Base-by-base conservation (phyloP, 495 filamentous ascomycete species). In the Penicillium subrubescens region DNA sequence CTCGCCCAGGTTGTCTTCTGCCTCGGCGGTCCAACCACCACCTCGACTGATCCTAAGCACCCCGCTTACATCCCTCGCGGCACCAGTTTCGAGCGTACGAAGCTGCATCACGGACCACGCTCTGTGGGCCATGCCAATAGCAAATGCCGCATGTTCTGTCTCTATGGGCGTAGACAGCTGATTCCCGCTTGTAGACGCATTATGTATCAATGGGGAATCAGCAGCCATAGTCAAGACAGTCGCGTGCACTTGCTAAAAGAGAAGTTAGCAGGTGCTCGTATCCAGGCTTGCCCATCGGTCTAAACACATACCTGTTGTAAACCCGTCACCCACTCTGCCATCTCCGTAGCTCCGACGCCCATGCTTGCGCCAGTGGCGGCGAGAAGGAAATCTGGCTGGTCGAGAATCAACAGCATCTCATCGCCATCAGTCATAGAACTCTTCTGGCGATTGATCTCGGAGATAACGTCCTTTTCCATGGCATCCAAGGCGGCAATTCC, bases 21-120 rank as follows among this genome's bases (percentile, higher is more conserved):
- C 74, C 19, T 66, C 74, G 6, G 44, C 77, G 14, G 80, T 72
- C 67, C 72, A 79, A 29, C 78, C 83, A 57, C 80, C 82, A 7
- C 88, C 87, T 25, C 78, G 81, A 10, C 89, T 92, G 57, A 96
- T 84, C 67, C 94, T 84, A 59, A 97, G 65, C 39, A 97, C 91
- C 10, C 95, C 94, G 79, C 91, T 96, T 27, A 97, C 91, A 81
- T 98, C 94, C 74, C 83, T 89, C 57, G 94, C 95, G 17, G 87
- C 84, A 1, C 94, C 94, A 0, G 92, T 96, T 68, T 94, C 92
- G 62, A 98, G 75, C 63, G 85, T 82, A 51, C 92, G 82, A 31
- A 94, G 75, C 64, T 91, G 87, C 72, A 94, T 82, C 1, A 91
- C 80, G 61, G 84, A 82, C 10, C 81, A 71, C 11, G 95, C 92